phyloP scores from a whole-genome alignment of 1,284 basidiomycete species.

The Trichosporon coremiiforme region DNA sequence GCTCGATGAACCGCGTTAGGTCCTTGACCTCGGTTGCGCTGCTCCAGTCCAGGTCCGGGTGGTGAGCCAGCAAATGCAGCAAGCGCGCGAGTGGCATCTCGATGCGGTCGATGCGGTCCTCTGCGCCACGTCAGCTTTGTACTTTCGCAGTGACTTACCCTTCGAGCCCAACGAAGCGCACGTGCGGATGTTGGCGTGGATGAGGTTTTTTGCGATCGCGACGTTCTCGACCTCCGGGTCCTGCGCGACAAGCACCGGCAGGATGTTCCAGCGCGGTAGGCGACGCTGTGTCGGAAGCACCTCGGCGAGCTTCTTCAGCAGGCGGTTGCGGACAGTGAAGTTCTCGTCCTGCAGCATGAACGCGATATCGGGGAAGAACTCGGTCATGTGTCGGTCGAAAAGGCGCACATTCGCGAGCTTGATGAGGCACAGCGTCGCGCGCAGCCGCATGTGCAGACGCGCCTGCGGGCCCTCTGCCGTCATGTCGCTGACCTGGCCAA shows the following conservation, averaged over 20 bases:
- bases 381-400: conserved; percentile 66
- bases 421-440: conserved; percentile 77
- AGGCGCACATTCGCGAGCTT: conserved; percentile 70
- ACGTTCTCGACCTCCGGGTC: conserved; percentile 83
- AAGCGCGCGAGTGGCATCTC: conserved; percentile 84
- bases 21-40: conserved; percentile 65
- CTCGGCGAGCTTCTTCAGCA: conserved; percentile 73
- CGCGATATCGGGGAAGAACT: conserved; percentile 70
- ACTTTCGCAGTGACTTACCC: background rate
- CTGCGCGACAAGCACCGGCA: conserved; percentile 84
- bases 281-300: conserved; percentile 67
- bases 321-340: conserved; percentile 77
- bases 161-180: background rate
- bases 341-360: conserved; percentile 82
- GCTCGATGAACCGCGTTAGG: conserved; percentile 82
- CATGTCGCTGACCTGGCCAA: conserved; percentile 66
- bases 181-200: background rate
- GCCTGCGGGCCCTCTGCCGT: conserved; percentile 61
- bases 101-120: conserved; percentile 67
- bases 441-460: conserved; percentile 65
- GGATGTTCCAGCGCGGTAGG: conserved; percentile 72
- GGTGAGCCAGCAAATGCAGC: conserved; percentile 84
- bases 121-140: conserved; percentile 48
- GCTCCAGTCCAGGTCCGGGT: conserved; percentile 63
- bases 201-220: conserved; percentile 34